Base-by-base conservation (phyloP, 1,139 yeast species). In the Candida sp. region DNA sequence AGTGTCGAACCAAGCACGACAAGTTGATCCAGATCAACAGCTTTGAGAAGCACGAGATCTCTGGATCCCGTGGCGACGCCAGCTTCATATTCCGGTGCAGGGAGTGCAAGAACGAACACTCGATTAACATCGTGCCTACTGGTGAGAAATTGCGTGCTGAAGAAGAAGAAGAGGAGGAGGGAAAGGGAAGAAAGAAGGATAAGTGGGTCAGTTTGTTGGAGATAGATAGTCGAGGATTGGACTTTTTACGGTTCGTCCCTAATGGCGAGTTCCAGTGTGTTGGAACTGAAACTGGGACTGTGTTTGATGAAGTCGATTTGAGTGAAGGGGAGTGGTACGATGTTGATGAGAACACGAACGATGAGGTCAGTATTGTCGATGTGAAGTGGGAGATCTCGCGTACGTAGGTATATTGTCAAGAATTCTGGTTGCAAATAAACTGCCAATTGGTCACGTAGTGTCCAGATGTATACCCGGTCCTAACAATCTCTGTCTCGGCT, bases 321-420 rank as follows among this genome's bases (percentile, higher is more conserved):
- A 81, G 78, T 41, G 98, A 91, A 40, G 84, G 82, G 43, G 98
- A 94, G 65, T 93, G 97, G 96, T 94, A 86, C 66, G 99, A 94
- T 63, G 96, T 93, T 65, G 98, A 94, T 65, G 98, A 94, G 53
- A 83, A 86, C 62, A 86, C 90, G 4, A 83, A 85, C 8, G 83
- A 76, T 28, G 98, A 94, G 67, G 98, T 92, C 25, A 85, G 96
- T 39, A 80, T 94, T 12, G 84, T 89, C 1, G 94, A 90, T 7
- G 78, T 86, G 22, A 65, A 73, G 49, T 92, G 96, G 90, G 53
- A 50, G 11, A 51, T 57, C 6, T 47, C 58, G 7, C 54, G 58
- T 43, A 42, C 49, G 17, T 54, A 53, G 17, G 17, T 33, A 5
- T n/a, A 12, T n/a, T 9, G 12, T n/a, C 3, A 9, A 7, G 5